A percentile compares a stretch with the other conserved stretches of the same genome.
phyloP scores from a whole-genome alignment of 805 yeast genomes.

The Lipomyces oligophaga region DNA sequence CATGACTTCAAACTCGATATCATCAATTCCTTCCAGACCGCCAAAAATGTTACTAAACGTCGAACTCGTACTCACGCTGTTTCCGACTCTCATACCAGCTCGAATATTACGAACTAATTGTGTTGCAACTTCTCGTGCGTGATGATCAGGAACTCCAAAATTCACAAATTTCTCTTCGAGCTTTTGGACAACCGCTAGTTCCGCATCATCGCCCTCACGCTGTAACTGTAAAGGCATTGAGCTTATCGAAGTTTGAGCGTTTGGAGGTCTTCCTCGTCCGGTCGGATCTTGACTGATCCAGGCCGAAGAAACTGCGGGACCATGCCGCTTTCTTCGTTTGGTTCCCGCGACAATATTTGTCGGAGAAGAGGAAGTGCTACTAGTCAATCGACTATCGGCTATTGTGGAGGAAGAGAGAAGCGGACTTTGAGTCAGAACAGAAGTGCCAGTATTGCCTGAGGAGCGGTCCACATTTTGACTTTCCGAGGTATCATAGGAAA shows the following conservation, averaged over 20 bases:
- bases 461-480: too few species aligned
- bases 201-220: background rate
- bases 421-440: too few species aligned
- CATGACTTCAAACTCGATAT: slow-evolving; percentile 10
- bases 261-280: slow-evolving; percentile 20
- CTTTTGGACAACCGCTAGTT: background rate
- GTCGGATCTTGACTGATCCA: slow-evolving; percentile 19
- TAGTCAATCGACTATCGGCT: too few species aligned
- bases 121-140: slow-evolving; percentile 9
- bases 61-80: too few species aligned
- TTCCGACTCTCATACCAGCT: background rate
- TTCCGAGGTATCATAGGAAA: too few species aligned
- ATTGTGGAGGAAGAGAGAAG: too few species aligned
- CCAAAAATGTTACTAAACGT: slow-evolving; percentile 24
- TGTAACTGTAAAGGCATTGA: background rate
- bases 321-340: slow-evolving; percentile 23
- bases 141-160: slow-evolving; percentile 8
- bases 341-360: background rate
- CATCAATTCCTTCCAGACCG: slow-evolving; percentile 15
- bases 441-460: too few species aligned
- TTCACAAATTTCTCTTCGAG: background rate
- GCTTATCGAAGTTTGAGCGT: background rate
- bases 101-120: slow-evolving; percentile 9
- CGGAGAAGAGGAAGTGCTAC: too few species aligned
- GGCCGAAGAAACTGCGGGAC: slow-evolving; percentile 26